phyloP scores from a whole-genome alignment of 305 asterid genomes.

The Plantago lanceolata region DNA sequence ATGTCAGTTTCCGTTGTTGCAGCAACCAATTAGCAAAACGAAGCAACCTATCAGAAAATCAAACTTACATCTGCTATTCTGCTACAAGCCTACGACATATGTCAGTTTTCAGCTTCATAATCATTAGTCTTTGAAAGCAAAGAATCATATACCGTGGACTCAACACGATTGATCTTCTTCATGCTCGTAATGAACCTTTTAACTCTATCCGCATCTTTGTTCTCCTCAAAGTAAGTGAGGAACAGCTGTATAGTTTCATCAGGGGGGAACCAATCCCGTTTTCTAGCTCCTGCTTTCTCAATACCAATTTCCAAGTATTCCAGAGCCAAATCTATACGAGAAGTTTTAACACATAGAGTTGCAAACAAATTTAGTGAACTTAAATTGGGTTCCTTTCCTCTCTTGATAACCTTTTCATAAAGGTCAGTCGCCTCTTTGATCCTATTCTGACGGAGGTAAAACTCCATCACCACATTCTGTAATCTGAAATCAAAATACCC shows the following conservation, averaged over 20 bases:
- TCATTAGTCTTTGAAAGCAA: constrained; percentile 27
- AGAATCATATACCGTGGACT: constrained; percentile 29
- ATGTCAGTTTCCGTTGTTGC: no score
- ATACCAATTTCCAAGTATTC: constrained; percentile 56
- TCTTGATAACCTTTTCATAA: constrained; percentile 29
- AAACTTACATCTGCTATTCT: no score
- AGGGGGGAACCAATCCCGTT: constrained; percentile 43
- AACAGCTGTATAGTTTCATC: constrained; percentile 47
- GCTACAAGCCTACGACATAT: background rate
- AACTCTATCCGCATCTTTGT: constrained; percentile 35
- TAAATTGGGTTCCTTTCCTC: constrained; percentile 37
- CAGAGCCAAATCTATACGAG: constrained; percentile 48
- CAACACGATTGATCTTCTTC: constrained; percentile 45
- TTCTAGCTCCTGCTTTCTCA: constrained; percentile 25
- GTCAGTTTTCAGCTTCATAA: constrained; percentile 14
- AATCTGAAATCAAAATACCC: no score
- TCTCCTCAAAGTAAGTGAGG: constrained; percentile 42
- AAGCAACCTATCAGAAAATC: no score
- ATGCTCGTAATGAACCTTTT: constrained; percentile 45
- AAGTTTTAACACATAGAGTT: constrained; percentile 36
- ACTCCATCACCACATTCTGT: no score
- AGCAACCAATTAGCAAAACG: no score
- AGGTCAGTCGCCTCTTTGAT: constrained; percentile 52
- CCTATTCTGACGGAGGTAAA: no score
- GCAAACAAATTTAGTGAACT: constrained; percentile 40